phyloP scores from a whole-genome alignment of 2,329 filamentous ascomycete genomes.

The Dactylellina leptospora region DNA sequence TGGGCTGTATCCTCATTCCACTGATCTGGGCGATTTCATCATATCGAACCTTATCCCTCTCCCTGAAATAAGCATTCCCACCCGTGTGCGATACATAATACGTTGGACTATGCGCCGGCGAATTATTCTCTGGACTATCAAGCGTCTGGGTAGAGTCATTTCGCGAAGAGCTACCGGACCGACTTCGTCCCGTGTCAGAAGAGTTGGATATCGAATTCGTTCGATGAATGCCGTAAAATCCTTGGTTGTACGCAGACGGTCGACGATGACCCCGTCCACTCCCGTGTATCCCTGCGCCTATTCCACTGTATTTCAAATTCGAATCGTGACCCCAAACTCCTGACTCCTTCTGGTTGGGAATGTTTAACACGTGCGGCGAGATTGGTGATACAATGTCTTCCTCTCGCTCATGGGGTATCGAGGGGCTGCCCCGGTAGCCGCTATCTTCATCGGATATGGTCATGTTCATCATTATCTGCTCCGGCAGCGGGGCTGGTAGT shows the following conservation, averaged over 20 bases:
- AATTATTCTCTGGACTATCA: conserved; percentile 43
- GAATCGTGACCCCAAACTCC: conserved; percentile 27
- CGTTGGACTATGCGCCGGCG: conserved; percentile 37
- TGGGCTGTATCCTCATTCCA: conserved; percentile 45
- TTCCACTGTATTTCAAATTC: conserved; percentile 41
- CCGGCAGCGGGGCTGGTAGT: conserved; percentile 17
- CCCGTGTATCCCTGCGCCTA: conserved; percentile 18
- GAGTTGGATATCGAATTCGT: conserved; percentile 51
- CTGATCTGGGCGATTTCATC: conserved; percentile 48
- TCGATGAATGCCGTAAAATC: conserved; percentile 36
- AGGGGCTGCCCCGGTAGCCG: conserved; percentile 7
- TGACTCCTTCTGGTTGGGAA: conserved; percentile 46
- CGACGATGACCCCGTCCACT: not conserved
- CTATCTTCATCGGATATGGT: conserved; percentile 27
- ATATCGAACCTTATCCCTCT: conserved; percentile 44
- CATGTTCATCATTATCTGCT: conserved; percentile 29
- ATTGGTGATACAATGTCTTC: conserved; percentile 31
- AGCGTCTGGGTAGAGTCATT: conserved; percentile 47
- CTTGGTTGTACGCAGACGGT: conserved; percentile 9
- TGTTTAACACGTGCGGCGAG: conserved; percentile 30
- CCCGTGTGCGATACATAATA: conserved; percentile 40
- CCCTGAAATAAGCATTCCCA: conserved; percentile 19
- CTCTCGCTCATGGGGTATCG: conserved; percentile 1
- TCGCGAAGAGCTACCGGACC: conserved; percentile 43
- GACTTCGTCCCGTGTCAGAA: conserved; percentile 43